Evolutionary conservation across 176 grass and related monocot genomes (phyloP).

Genomic region (Triticum turgidum): DNA sequence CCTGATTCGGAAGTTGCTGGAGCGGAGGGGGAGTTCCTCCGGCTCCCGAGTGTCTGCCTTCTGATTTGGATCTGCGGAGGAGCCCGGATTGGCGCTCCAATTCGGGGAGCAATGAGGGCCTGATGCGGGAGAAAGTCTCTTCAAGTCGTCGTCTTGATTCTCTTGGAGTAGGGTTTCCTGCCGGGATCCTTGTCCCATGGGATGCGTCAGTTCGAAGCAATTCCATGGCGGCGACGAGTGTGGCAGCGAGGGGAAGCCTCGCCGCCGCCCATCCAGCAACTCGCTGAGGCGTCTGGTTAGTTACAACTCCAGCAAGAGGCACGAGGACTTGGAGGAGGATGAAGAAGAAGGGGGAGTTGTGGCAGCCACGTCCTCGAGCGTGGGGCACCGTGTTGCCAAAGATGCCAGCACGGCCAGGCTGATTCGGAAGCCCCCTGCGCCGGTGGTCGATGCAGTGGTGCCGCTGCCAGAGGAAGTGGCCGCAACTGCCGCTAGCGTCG

Average conservation of each 20-base stretch:
- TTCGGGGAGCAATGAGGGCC: slow-evolving; percentile 34
- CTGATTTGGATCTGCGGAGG: slow-evolving; percentile 32
- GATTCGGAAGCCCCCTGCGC: slow-evolving; percentile 59
- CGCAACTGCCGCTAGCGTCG: slow-evolving; percentile 12
- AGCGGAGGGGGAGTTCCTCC: not conserved
- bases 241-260: slow-evolving; percentile 46
- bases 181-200: slow-evolving; percentile 56
- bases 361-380: slow-evolving; percentile 38
- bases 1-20: slow-evolving; percentile 24
- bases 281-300: slow-evolving; percentile 80
- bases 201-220: slow-evolving; percentile 86
- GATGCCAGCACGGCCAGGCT: slow-evolving; percentile 60
- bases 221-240: slow-evolving; percentile 52
- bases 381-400: not conserved
- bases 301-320: slow-evolving; percentile 75
- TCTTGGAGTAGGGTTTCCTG: slow-evolving; percentile 25
- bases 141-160: slow-evolving; percentile 1
- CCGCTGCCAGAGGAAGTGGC: slow-evolving; percentile 30
- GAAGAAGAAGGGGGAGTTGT: slow-evolving; percentile 57
- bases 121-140: slow-evolving; percentile 47
- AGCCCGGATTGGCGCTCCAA: not conserved
- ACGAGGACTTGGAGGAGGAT: slow-evolving; percentile 61
- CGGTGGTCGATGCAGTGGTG: slow-evolving; percentile 30
- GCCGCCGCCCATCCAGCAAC: slow-evolving; percentile 57
- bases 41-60: not conserved